Percentiles rank a stretch among this genome's conserved stretches.
Evolutionary conservation across 306 rosid species (phyloP).

Genomic region (Ochetophila trinervis): DNA sequence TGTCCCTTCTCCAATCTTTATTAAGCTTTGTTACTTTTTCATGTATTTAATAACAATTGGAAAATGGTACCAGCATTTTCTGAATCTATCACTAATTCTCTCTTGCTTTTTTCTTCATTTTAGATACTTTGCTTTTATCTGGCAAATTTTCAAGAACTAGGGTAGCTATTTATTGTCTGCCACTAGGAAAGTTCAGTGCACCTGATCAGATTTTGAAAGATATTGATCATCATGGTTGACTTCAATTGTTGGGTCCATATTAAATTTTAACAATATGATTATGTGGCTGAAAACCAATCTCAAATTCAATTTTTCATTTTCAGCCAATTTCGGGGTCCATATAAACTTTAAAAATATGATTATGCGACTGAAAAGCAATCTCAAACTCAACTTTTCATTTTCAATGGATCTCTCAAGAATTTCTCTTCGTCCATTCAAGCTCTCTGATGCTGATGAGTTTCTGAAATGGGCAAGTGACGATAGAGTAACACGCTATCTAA

Average conservation of each 20-base stretch:
- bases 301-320: too few species aligned
- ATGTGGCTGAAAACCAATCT: too few species aligned
- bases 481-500: constrained; percentile 32
- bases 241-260: not conserved
- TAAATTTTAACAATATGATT: not conserved
- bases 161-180: not conserved
- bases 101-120: too few species aligned
- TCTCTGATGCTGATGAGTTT: constrained; percentile 35
- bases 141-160: too few species aligned
- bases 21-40: too few species aligned
- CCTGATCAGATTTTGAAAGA: not conserved
- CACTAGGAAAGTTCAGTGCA: not conserved
- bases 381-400: not conserved
- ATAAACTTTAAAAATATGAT: not conserved
- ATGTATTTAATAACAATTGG: too few species aligned
- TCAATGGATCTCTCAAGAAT: constrained; percentile 24
- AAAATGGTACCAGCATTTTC: too few species aligned
- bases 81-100: too few species aligned
- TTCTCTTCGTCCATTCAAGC: constrained; percentile 30
- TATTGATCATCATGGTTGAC: not conserved
- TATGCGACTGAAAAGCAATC: not conserved
- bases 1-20: not conserved
- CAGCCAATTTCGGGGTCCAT: too few species aligned
- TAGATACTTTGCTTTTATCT: too few species aligned
- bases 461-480: constrained; percentile 34